phyloP scores from a whole-genome alignment of 257 asterid genomes.

The Solanum sparsipilum region DNA sequence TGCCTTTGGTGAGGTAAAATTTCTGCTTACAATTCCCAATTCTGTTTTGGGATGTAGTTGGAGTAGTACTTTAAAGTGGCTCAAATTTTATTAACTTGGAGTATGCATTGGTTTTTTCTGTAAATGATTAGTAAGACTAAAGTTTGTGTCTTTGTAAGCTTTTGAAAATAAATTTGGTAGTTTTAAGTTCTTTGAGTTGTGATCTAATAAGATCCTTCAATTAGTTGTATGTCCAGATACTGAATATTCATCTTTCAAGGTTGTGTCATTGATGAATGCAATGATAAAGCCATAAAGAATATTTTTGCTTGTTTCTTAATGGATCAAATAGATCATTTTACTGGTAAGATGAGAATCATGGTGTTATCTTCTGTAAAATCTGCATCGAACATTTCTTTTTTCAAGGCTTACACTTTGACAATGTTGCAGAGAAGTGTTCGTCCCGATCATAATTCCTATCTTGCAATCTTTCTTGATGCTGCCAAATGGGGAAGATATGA shows the following conservation, averaged over 20 bases:
- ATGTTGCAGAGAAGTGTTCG: not conserved
- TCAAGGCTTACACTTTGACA: not conserved
- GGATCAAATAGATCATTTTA: not conserved
- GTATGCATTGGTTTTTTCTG: not conserved
- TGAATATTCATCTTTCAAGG: not conserved
- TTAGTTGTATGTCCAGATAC: not conserved
- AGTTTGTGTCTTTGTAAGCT: not conserved
- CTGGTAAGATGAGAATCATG: not conserved
- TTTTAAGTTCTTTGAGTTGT: not conserved
- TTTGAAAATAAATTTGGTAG: not conserved
- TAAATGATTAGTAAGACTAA: not conserved
- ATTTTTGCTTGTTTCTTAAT: not conserved
- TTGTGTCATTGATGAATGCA: not conserved
- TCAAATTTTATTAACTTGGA: not conserved
- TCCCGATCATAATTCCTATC: not conserved
- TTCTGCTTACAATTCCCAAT: not conserved
- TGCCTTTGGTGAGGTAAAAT: slow-evolving; percentile 81
- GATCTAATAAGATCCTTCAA: not conserved
- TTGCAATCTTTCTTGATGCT: not conserved
- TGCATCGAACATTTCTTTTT: not conserved
- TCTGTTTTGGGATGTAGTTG: not conserved
- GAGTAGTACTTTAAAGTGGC: not conserved
- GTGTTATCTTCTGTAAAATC: not conserved
- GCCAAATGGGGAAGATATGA: not conserved
- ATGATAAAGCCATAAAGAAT: not conserved